These are phyloP conservation scores for Diaporthe amygdali DNA, from an alignment of 2,329 filamentous ascomycete species.

Conservation along the genomic window DNA sequence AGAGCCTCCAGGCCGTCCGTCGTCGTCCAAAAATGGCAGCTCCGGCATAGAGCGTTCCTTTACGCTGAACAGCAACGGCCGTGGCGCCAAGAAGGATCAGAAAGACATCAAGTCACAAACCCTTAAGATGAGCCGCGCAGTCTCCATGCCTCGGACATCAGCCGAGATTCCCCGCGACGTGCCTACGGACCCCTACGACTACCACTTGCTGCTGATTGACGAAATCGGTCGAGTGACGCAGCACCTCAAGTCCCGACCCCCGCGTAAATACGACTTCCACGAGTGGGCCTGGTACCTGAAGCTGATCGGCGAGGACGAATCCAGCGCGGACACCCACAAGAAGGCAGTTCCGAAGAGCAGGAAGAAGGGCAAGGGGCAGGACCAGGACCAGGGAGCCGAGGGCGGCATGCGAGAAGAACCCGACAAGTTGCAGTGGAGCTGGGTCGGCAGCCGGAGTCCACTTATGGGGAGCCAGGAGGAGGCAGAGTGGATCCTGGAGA, in stretches of 20 bases:
- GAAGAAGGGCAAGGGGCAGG: neutral
- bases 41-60: neutral
- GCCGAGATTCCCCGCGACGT: constrained; percentile 40
- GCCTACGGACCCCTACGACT: constrained; percentile 51
- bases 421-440: constrained; percentile 65
- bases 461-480: constrained; percentile 73
- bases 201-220: constrained; percentile 70
- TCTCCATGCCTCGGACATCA: constrained; percentile 38
- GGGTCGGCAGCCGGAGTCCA: constrained; percentile 73
- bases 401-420: constrained; percentile 19
- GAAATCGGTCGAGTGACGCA: constrained; percentile 72
- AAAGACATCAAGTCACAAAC: constrained; percentile 17
- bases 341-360: constrained; percentile 33
- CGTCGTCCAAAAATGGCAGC: neutral
- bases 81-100: neutral
- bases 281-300: constrained; percentile 87
- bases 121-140: constrained; percentile 25
- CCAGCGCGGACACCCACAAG: constrained; percentile 54
- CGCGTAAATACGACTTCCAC: constrained; percentile 76
- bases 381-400: neutral
- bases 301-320: constrained; percentile 73
- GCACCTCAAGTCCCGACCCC: constrained; percentile 62
- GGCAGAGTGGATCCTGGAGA: constrained; percentile 75
- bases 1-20: constrained; percentile 5
- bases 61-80: constrained; percentile 3